Evolutionary conservation across 306 rosid genomes (phyloP).

Genomic region (Prunus mira): DNA sequence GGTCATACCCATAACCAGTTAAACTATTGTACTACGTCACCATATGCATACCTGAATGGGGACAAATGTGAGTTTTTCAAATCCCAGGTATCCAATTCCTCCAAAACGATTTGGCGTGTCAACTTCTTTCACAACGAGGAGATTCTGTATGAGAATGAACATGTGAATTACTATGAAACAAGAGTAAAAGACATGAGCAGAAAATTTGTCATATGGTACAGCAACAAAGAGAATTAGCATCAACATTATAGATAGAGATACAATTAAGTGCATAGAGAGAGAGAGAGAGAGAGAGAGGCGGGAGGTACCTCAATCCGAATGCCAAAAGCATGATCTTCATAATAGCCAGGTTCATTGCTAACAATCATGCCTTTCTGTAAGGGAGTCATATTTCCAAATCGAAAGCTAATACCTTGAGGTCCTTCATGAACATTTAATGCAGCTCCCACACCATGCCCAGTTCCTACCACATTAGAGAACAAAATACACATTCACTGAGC

Average conservation of each 20-base stretch:
- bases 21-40: not conserved
- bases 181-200: not conserved
- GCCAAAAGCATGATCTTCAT: slow-evolving; percentile 92
- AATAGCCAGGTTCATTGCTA: slow-evolving; percentile 98
- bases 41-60: slow-evolving; percentile 74
- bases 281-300: slow-evolving; percentile 2
- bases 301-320: slow-evolving; percentile 83
- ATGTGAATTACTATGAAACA: slow-evolving; percentile 18
- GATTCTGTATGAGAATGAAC: slow-evolving; percentile 66
- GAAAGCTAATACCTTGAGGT: slow-evolving; percentile 87
- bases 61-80: slow-evolving; percentile 84
- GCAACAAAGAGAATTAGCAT: not conserved
- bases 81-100: slow-evolving; percentile 73
- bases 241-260: not conserved
- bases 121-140: slow-evolving; percentile 56
- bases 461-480: slow-evolving; percentile 43
- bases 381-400: slow-evolving; percentile 81
- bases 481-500: not conserved
- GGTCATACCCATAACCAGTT: not conserved
- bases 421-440: slow-evolving; percentile 97
- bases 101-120: slow-evolving; percentile 84
- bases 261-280: not conserved
- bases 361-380: slow-evolving; percentile 76
- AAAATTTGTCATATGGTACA: not conserved
- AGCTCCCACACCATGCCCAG: slow-evolving; percentile 98